phyloP scores from a whole-genome alignment of 225 moss, liverwort and hornwort species.

The Antitrichia curtipendula region DNA sequence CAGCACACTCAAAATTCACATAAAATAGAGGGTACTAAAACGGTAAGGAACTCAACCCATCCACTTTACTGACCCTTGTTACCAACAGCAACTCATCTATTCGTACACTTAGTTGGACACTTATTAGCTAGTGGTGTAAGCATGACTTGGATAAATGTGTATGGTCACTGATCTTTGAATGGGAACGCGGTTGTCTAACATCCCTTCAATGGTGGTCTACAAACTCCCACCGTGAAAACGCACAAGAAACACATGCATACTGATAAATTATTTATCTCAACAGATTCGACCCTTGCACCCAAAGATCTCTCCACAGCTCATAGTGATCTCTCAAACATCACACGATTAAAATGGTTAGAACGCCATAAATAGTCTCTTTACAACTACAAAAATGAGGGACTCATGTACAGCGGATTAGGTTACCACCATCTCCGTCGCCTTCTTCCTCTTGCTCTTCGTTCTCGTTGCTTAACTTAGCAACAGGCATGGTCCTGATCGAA shows the following conservation, averaged over 20 bases:
- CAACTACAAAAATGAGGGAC: background rate
- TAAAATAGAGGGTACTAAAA: background rate
- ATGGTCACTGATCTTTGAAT: background rate
- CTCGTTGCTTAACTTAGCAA: slow-evolving; percentile 45
- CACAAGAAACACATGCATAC: background rate
- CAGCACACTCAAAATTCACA: background rate
- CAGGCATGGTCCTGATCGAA: slow-evolving; percentile 42
- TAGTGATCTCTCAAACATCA: background rate
- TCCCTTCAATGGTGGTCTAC: background rate
- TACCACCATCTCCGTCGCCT: slow-evolving; percentile 6
- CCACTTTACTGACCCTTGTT: background rate
- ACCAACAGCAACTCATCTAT: background rate
- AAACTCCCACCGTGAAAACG: background rate
- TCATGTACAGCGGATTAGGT: background rate
- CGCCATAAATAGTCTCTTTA: background rate
- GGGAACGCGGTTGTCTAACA: background rate
- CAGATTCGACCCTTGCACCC: background rate
- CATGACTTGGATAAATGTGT: background rate
- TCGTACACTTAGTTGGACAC: background rate
- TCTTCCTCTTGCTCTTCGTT: slow-evolving; percentile 38
- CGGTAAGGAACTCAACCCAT: background rate
- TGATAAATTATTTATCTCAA: background rate
- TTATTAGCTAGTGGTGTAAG: background rate
- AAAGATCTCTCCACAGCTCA: background rate
- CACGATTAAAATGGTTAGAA: too few relatives aligned